Evolutionary conservation across 352 stramenopile genomes (phyloP).

Genomic region (Phytopythium sindhum): DNA sequence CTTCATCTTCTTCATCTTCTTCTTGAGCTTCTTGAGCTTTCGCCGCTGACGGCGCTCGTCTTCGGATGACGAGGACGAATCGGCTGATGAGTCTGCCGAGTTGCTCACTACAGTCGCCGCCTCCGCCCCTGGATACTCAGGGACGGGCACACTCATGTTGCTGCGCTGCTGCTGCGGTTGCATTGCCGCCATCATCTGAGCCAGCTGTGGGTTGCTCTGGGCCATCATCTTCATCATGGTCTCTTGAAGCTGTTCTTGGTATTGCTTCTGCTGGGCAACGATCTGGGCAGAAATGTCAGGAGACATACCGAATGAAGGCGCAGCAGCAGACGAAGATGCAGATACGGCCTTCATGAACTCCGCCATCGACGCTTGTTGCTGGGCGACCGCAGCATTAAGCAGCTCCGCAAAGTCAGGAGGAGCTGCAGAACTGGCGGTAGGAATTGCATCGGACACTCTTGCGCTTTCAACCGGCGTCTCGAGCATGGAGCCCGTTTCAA

Average conservation of each 20-base stretch:
- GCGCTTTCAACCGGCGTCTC: background rate
- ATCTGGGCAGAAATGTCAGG: background rate
- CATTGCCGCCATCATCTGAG: background rate
- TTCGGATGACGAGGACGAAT: constrained; percentile 11
- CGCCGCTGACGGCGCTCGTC: constrained; percentile 11
- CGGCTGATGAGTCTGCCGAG: constrained; percentile 9
- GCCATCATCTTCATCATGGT: constrained; percentile 3
- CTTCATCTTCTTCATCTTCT: constrained; percentile 22
- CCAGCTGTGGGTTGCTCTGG: constrained; percentile 4
- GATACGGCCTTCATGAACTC: constrained; percentile 2
- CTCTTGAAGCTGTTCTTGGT: constrained; percentile 1
- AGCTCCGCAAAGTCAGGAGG: background rate
- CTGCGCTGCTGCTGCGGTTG: background rate
- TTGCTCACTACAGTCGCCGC: background rate
- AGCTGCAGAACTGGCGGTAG: background rate
- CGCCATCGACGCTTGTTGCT: constrained; percentile 7
- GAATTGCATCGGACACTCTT: background rate
- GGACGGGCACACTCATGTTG: background rate
- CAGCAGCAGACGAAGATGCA: background rate
- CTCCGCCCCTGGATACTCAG: background rate
- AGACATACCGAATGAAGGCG: background rate
- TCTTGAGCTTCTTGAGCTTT: constrained; percentile 22
- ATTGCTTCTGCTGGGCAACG: constrained; percentile 1
- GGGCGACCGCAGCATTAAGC: background rate
- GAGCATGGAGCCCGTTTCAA: constrained; percentile 1